Evolutionary conservation across 2,329 filamentous ascomycete species (phyloP).

Genomic region (Colletotrichum liriopes): DNA sequence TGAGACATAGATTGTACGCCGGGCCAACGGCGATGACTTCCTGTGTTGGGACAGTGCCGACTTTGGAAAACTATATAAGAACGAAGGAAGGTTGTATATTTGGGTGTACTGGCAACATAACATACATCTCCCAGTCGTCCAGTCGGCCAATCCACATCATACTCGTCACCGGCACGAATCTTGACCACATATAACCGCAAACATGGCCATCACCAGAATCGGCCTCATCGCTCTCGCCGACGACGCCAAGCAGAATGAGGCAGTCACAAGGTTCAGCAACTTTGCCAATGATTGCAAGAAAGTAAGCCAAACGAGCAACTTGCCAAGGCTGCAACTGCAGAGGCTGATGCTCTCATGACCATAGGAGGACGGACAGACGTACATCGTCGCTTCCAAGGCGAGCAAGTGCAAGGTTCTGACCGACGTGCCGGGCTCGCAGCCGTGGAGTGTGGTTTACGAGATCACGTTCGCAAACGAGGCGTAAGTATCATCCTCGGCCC

Average conservation of each 20-base stretch:
- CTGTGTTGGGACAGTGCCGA: constrained; percentile 11
- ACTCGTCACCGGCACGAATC: not conserved
- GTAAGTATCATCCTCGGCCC: not conserved
- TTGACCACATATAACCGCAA: not conserved
- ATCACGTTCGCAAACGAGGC: constrained; percentile 35
- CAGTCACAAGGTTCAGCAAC: constrained; percentile 30
- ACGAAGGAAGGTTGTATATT: fast-evolving
- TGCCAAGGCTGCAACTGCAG: not conserved
- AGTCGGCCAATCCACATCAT: not conserved
- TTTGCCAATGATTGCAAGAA: constrained; percentile 34
- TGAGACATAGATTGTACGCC: constrained; percentile 25
- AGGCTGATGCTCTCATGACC: not conserved
- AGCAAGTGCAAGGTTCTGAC: constrained; percentile 39
- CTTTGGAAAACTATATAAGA: constrained; percentile 19
- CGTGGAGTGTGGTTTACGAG: constrained; percentile 36
- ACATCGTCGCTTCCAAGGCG: constrained; percentile 38
- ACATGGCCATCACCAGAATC: constrained; percentile 38
- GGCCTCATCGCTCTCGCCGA: constrained; percentile 37
- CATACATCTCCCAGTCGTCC: not conserved
- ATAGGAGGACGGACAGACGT: constrained; percentile 30
- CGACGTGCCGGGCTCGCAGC: constrained; percentile 33
- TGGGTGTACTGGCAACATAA: not conserved
- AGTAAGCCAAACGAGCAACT: not conserved
- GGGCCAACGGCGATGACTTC: constrained; percentile 21
- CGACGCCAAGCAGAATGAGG: constrained; percentile 30